phyloP scores from a whole-genome alignment of 1,284 basidiomycete genomes.

The Sporisorium graminicola region DNA sequence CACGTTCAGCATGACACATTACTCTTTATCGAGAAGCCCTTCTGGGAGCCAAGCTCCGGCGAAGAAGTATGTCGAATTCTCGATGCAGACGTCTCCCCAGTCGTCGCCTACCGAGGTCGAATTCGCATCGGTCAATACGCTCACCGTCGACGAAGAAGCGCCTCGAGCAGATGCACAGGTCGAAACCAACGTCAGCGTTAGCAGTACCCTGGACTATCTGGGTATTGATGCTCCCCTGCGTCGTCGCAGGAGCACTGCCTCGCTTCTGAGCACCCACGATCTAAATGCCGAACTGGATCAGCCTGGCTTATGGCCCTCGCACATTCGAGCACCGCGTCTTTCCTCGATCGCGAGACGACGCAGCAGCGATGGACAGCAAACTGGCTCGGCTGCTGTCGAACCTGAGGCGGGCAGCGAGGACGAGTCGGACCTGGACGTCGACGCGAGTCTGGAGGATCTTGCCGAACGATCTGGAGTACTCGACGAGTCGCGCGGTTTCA shows the following conservation, averaged over 20 bases:
- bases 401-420: constrained; percentile 24
- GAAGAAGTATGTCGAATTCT: constrained; percentile 51
- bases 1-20: neutral
- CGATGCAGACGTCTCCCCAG: constrained; percentile 70
- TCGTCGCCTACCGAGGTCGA: constrained; percentile 84
- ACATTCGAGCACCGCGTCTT: constrained; percentile 43
- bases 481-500: constrained; percentile 37
- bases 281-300: constrained; percentile 28
- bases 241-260: constrained; percentile 23
- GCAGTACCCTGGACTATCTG: constrained; percentile 70
- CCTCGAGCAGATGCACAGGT: constrained; percentile 67
- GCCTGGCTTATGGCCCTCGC: constrained; percentile 39
- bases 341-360: constrained; percentile 16
- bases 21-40: constrained; percentile 10
- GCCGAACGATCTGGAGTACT: constrained; percentile 49
- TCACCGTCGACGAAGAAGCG: constrained; percentile 15
- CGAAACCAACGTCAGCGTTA: constrained; percentile 66
- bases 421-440: constrained; percentile 54
- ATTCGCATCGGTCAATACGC: constrained; percentile 69
- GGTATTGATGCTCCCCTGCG: constrained; percentile 69
- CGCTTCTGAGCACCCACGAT: constrained; percentile 19
- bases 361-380: constrained; percentile 8
- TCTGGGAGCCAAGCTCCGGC: constrained; percentile 5
- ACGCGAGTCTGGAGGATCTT: constrained; percentile 36
- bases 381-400: neutral